Percentiles rank a stretch among this genome's conserved stretches.
phyloP scores from a whole-genome alignment of 257 asterid species.

The Fraxinus pennsylvanica region DNA sequence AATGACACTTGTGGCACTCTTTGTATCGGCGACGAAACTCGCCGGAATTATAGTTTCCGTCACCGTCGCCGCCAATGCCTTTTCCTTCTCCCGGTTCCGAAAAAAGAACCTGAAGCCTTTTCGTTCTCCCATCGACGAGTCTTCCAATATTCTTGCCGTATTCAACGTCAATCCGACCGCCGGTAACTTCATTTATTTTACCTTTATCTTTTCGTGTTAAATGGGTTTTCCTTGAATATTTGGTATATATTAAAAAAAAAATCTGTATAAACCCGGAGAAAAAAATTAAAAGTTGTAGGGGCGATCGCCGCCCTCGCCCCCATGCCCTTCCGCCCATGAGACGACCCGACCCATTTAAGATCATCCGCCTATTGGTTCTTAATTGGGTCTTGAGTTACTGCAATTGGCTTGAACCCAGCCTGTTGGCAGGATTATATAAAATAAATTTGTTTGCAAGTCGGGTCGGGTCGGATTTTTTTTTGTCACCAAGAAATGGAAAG shows the following conservation, averaged over 20 bases:
- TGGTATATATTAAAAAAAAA: too few species aligned
- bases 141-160: slow-evolving; percentile 62
- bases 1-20: slow-evolving; percentile 56
- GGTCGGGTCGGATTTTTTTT: too few species aligned
- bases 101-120: slow-evolving; percentile 65
- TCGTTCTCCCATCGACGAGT: slow-evolving; percentile 69
- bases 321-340: too few species aligned
- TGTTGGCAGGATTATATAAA: background rate
- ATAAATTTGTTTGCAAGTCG: background rate
- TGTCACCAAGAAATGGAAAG: too few species aligned
- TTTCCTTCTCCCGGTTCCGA: slow-evolving; percentile 66
- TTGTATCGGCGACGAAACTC: slow-evolving; percentile 73
- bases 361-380: background rate
- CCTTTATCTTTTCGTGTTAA: background rate
- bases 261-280: too few species aligned
- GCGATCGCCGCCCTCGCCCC: too few species aligned
- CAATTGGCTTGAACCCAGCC: background rate
- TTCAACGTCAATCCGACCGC: slow-evolving; percentile 50
- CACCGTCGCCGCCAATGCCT: slow-evolving; percentile 81
- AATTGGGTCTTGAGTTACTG: background rate
- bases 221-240: background rate
- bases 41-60: slow-evolving; percentile 77
- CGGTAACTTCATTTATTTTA: slow-evolving; percentile 31
- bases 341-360: background rate
- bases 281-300: too few species aligned